Evolutionary conservation across 2,329 filamentous ascomycete genomes (phyloP), one percentile per base, ranked within the genome.

Genomic region (Fusarium sarcochroum): DNA sequence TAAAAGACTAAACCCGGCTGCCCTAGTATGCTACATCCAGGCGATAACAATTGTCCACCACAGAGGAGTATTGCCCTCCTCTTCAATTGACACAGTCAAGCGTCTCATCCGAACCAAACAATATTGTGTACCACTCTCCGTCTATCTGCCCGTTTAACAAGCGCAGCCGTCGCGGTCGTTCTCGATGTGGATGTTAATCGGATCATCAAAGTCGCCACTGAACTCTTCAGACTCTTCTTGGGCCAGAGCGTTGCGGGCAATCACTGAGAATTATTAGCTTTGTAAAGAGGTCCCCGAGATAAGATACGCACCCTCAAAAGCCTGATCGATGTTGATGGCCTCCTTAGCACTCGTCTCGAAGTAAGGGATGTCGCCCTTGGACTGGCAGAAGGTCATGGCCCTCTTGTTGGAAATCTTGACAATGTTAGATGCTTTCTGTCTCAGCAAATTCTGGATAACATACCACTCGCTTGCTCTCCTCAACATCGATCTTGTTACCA

Each of bases 291-390:
- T 10, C 21, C 5, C 15, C 7, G 27, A 27, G n/a, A 6, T 23
- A 3, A 18, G 10, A 8, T 45, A 72, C 82, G 63, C 78, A 90
- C 89, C 88, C 80, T 93, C 90, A 73, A 89, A 89, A 25, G 87
- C 87, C 77, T 89, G 94, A 82, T 99, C 96, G 42, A 99, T 96
- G 77, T 99, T 99, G 82, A 98, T 92, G 63, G 95, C 96, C 81
- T 99, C 96, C 85, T 99, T 99, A 64, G 96, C 96, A 81, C 94
- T 98, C 18, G 96, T 99, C 88, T 99, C 96, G 77, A 99, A 99
- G 82, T 99, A 99, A 18, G 96, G 96, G 70, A 99, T 98, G 63
- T 93, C 93, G 47, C 95, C 95, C 83, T 98, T 98, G 58, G 93
- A 97, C 81, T 98, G 94, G 81, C 96, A 99, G 80, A 98, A 99